A percentile compares a stretch with the other conserved stretches of the same genome.
Conservation (phyloP, 2,329 filamentous ascomycete species). For the Dactylellina cionopaga region DNA sequence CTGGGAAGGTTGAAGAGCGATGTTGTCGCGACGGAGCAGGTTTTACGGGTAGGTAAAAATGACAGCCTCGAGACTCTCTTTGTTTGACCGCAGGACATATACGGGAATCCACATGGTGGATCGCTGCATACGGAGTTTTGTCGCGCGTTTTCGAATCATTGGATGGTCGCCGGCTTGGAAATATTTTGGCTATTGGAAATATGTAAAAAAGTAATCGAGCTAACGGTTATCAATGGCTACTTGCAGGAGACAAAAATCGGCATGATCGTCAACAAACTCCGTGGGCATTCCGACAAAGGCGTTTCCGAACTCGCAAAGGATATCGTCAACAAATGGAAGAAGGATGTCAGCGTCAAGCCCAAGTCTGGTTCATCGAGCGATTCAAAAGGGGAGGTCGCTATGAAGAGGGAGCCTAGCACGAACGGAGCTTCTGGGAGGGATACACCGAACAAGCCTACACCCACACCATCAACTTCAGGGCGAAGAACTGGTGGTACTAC, state of each 20-base stretch:
- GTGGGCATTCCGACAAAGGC: constrained; percentile 80
- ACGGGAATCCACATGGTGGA: background rate
- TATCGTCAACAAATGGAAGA: constrained; percentile 88
- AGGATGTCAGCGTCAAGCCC: constrained; percentile 72
- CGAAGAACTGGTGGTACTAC: constrained; percentile 59
- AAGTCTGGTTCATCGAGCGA: constrained; percentile 59
- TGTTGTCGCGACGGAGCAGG: constrained; percentile 84
- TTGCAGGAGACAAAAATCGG: constrained; percentile 83
- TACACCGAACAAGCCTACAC: constrained; percentile 39
- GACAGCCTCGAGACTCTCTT: background rate
- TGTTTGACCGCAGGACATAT: background rate
- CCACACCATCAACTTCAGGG: constrained; percentile 17
- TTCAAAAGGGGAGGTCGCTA: constrained; percentile 65
- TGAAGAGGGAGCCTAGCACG: constrained; percentile 51
- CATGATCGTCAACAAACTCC: constrained; percentile 83
- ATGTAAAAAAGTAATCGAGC: no score
- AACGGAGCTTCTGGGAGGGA: constrained; percentile 55
- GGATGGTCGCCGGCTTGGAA: background rate
- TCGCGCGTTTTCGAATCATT: background rate
- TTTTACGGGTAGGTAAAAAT: constrained; percentile 75
- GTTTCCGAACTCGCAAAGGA: constrained; percentile 80
- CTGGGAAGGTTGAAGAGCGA: constrained; percentile 82
- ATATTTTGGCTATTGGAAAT: no score
- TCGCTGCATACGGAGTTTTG: background rate
- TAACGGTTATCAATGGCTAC: no score